Evolutionary conservation across 1,284 basidiomycete genomes (phyloP), one percentile per base, ranked within the genome.

Genomic region (Anthracocystis walkeri): DNA sequence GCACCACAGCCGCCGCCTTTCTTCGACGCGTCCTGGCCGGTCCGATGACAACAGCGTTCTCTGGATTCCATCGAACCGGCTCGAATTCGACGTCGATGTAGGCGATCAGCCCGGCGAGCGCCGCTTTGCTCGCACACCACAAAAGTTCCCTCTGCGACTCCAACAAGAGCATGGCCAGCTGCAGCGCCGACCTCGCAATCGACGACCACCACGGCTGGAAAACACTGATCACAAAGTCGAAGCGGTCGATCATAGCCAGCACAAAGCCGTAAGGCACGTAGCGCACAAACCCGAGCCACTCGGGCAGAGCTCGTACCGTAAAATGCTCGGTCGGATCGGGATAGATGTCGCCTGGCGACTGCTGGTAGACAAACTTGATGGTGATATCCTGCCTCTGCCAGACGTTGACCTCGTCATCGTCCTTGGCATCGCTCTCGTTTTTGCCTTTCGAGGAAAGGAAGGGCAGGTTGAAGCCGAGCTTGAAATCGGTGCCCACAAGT

Each of bases 21-120:
- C 73, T 46, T 1, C 48, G 1, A 1, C 21, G 57, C 25, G 67
- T 67, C 21, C 68, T 29, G 1, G 57, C 35, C 10, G 73, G 73
- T 33, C 73, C 73, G 31, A 67, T 21, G 21, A 75, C 53, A 16
- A 71, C 44, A 5, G 73, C 59, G 20, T 75, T 71, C 21, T 55
- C 31, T 12, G 73, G 73, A 20, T 71, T 61, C 57, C 59, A 59
- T 12, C 38, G 48, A 25, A 65, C 67, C 3, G 73, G 62, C 40
- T 75, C 68, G 42, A 46, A 71, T 11, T 53, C 52, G 23, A 71
- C 65, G 27, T 75, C 73, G 51, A 71, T 51, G 16, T 58, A 71
- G 1, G 73, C 73, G 23, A 75, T 65, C n/a, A 67, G 18, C 5
- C 50, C 73, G 23, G 73, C 54, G n/a, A 65, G 50, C 6, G 45